These are phyloP conservation scores for Salix viminalis DNA, from an alignment of 345 rosid genomes.

Conservation along the genomic window DNA sequence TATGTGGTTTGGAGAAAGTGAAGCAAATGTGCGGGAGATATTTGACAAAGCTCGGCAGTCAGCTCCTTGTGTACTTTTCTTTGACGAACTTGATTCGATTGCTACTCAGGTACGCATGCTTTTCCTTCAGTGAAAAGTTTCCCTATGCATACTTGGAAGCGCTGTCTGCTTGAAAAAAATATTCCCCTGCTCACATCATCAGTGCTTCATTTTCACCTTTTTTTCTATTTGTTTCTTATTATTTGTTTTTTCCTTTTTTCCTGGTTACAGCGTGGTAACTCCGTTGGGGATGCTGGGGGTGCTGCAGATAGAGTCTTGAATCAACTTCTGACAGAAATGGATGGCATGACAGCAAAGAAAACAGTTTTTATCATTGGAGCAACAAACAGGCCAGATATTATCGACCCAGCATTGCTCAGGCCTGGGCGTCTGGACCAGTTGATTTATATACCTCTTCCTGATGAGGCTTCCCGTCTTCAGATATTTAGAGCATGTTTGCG, in stretches of 20 bases:
- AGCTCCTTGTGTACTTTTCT: conserved; percentile 38
- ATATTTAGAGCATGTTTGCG: conserved; percentile 37
- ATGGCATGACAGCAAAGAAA: conserved; percentile 38
- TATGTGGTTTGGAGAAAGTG: conserved; percentile 42
- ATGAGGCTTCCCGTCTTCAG: conserved; percentile 32
- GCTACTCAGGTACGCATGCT: conserved; percentile 27
- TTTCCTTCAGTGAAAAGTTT: neutral
- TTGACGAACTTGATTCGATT: conserved; percentile 36
- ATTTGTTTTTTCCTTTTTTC: neutral
- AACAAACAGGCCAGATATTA: conserved; percentile 32
- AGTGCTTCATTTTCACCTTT: neutral
- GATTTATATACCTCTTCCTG: conserved; percentile 37
- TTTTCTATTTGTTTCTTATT: neutral
- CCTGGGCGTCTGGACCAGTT: conserved; percentile 38
- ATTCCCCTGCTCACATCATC: neutral
- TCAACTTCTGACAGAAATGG: conserved; percentile 42
- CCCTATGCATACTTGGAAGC: neutral
- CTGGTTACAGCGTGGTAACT: conserved; percentile 27
- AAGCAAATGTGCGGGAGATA: conserved; percentile 33
- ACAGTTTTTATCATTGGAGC: conserved; percentile 37
- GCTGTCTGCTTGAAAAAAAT: neutral
- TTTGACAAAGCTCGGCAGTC: conserved; percentile 39
- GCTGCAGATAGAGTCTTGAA: conserved; percentile 38
- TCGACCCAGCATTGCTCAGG: conserved; percentile 33
- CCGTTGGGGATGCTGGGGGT: conserved; percentile 39